phyloP scores from a whole-genome alignment of 2,329 filamentous ascomycete species.

The Diaporthe sp. region DNA sequence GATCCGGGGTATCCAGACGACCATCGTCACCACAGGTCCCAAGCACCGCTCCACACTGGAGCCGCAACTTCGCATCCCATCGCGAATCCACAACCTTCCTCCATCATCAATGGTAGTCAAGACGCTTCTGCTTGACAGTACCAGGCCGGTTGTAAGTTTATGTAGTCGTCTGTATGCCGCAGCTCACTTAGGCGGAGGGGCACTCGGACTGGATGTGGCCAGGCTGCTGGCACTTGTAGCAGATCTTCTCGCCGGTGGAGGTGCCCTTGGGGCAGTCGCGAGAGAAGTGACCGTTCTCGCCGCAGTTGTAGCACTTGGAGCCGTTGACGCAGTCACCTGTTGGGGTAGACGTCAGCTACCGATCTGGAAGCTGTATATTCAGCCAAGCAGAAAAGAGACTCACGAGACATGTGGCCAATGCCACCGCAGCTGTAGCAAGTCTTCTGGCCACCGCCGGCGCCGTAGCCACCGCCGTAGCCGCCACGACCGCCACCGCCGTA shows the following conservation, averaged over 20 bases:
- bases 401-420: conserved; percentile 94
- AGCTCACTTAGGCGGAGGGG: conserved; percentile 77
- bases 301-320: conserved; percentile 99
- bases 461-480: conserved; percentile 62
- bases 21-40: conserved; percentile 43
- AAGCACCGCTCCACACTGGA: conserved; percentile 42
- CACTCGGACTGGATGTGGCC: conserved; percentile 96
- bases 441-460: conserved; percentile 69
- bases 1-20: conserved; percentile 44
- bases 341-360: conserved; percentile 36
- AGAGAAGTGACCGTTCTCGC: conserved; percentile 93
- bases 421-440: conserved; percentile 99
- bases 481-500: conserved; percentile 61
- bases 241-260: conserved; percentile 89
- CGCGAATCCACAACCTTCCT: conserved; percentile 43
- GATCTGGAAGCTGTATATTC: neutral
- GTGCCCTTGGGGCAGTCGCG: conserved; percentile 97
- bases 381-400: conserved; percentile 49
- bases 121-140: conserved; percentile 37
- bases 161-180: conserved; percentile 42
- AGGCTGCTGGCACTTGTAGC: conserved; percentile 92
- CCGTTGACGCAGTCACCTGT: conserved; percentile 93
- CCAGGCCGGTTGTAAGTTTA: conserved; percentile 41
- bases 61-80: conserved; percentile 44
- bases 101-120: conserved; percentile 38